A percentile compares a stretch with the other conserved stretches of the same genome.
These are phyloP conservation scores for Solanum piurae DNA, from an alignment of 257 asterid genomes.

Conservation along the genomic window DNA sequence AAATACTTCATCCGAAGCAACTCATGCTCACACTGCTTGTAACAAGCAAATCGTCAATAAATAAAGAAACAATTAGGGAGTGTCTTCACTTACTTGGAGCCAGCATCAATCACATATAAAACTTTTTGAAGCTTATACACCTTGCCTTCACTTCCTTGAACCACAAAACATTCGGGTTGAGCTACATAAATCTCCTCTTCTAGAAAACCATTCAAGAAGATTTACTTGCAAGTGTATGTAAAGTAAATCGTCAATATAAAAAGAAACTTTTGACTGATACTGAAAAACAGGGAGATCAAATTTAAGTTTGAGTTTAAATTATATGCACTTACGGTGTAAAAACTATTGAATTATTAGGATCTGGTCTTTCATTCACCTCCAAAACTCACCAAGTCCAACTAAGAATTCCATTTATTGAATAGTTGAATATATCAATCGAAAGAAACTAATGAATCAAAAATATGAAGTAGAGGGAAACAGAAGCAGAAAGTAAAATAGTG, in stretches of 20 bases:
- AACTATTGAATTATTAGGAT: neutral
- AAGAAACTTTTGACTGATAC: neutral
- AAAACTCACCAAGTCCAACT: neutral
- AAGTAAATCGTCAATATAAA: neutral
- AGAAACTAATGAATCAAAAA: neutral
- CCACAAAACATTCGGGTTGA: no score
- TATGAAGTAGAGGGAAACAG: neutral
- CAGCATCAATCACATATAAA: no score
- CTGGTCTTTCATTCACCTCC: neutral
- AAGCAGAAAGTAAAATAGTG: neutral
- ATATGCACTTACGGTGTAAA: neutral
- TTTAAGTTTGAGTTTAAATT: neutral
- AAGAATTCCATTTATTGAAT: neutral
- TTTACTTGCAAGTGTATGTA: neutral
- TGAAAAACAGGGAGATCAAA: neutral
- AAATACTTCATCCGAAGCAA: neutral
- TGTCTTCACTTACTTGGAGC: no score
- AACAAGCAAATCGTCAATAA: no score
- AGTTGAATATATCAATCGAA: neutral
- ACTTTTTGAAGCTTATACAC: no score
- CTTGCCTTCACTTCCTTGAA: no score
- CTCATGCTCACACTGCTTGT: no score
- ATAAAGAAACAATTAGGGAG: no score
- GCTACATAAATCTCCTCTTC: no score
- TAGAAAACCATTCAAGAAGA: no score